phyloP scores from a whole-genome alignment of 768 basidiomycete genomes.

The Mycena kentingensis region DNA sequence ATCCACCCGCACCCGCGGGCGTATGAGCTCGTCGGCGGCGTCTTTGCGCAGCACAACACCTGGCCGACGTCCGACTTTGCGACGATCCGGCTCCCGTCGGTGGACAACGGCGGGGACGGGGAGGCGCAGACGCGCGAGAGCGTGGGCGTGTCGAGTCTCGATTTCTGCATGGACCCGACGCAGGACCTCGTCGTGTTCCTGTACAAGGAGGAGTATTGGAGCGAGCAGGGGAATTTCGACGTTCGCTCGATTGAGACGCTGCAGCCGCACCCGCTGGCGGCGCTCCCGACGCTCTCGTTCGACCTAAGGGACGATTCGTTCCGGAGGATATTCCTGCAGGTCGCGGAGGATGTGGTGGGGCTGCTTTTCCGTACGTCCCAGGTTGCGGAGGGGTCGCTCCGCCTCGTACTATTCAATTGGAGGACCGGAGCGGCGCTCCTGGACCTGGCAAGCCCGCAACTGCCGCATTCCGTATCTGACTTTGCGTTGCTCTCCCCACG shows the following conservation, averaged over 20 bases:
- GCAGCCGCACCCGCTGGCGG: slow-evolving; percentile 44
- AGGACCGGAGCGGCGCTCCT: slow-evolving; percentile 32
- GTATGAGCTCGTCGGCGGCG: slow-evolving; percentile 63
- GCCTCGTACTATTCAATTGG: slow-evolving; percentile 57
- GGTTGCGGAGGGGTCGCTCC: slow-evolving; percentile 27
- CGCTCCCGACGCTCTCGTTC: slow-evolving; percentile 29
- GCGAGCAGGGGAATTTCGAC: slow-evolving; percentile 34
- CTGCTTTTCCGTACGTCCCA: slow-evolving; percentile 40
- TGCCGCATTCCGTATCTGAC: slow-evolving; percentile 38
- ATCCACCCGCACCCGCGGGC: slow-evolving; percentile 28
- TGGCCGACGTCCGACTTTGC: slow-evolving; percentile 23
- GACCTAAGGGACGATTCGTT: slow-evolving; percentile 26
- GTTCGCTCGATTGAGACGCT: slow-evolving; percentile 47
- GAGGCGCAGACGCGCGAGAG: slow-evolving; percentile 31
- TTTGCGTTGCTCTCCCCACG: slow-evolving; percentile 50
- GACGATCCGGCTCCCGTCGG: slow-evolving; percentile 29
- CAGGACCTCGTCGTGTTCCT: slow-evolving; percentile 59
- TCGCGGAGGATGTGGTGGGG: slow-evolving; percentile 56
- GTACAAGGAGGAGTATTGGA: slow-evolving; percentile 23
- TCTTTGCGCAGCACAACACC: slow-evolving; percentile 47
- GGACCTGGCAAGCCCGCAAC: slow-evolving; percentile 32
- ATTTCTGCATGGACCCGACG: slow-evolving; percentile 67
- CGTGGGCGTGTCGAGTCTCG: slow-evolving; percentile 45
- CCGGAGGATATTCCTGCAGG: slow-evolving; percentile 44
- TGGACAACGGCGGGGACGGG: slow-evolving; percentile 20